A percentile compares a stretch with the other conserved stretches of the same genome.
phyloP scores from a whole-genome alignment of 2,329 filamentous ascomycete genomes.

The Fusarium albidum region DNA sequence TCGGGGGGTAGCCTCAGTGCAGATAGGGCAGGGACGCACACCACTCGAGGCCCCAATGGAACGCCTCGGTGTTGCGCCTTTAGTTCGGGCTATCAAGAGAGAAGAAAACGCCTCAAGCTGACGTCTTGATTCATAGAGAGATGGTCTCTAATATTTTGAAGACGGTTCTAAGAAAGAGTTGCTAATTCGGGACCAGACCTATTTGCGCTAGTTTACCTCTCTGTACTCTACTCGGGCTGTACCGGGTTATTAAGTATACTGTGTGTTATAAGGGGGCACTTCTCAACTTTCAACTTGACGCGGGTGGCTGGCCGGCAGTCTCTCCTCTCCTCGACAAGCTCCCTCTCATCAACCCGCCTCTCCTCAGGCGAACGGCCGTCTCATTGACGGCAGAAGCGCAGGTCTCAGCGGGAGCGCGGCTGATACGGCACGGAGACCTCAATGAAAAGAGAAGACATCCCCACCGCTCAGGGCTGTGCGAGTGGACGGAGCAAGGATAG shows the following conservation, averaged over 20 bases:
- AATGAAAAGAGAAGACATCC: conserved; percentile 29
- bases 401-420: conserved; percentile 20
- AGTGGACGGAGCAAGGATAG: conserved; percentile 23
- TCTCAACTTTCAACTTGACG: conserved; percentile 11
- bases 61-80: too few species aligned
- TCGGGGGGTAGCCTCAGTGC: conserved; percentile 6
- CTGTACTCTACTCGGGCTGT: too few species aligned
- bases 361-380: not conserved
- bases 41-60: not conserved
- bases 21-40: not conserved
- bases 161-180: too few species aligned
- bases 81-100: too few species aligned
- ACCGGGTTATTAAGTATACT: too few species aligned
- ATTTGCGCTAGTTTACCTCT: too few species aligned
- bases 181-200: too few species aligned
- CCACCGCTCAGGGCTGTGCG: conserved; percentile 26
- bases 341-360: conserved; percentile 2
- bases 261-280: conserved; percentile 5
- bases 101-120: too few species aligned
- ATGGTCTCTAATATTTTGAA: too few species aligned
- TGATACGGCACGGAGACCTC: conserved; percentile 30
- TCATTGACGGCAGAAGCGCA: conserved; percentile 14
- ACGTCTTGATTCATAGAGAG: too few species aligned
- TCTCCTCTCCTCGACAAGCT: conserved; percentile 11
- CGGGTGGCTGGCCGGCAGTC: conserved; percentile 21